Base-by-base conservation (phyloP, 2,329 filamentous ascomycete species). In the Periglandula ipomoeae region DNA sequence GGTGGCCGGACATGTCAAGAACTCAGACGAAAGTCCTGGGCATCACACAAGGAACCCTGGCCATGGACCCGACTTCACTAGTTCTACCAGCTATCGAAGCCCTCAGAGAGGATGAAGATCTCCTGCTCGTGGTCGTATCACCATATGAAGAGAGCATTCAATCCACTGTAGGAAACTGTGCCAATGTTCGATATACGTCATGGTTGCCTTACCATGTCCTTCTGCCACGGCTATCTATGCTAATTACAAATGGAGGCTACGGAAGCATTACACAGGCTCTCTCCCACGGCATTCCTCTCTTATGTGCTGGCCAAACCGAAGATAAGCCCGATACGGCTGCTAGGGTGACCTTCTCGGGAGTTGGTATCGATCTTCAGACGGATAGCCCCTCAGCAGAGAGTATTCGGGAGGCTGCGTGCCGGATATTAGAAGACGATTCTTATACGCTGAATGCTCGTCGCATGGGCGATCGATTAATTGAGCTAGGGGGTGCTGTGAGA, bases 21-120 rank as follows among this genome's bases (percentile, higher is more conserved):
- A 49, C 51, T 0, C 58, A 66, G 8, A 51, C 48, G 2, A 54
- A 54, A 4, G 59, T 69, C 8, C 53, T 69, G 4, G 66, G 62
- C 19, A 61, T 69, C 19, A 69, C 66, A 1, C 66, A 69, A 44
- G 66, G 66, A 4, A 69, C 66, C 0, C 48, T 68, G 19, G 63
- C 64, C 32, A 65, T 63, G 59, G 56, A 69, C 19, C 65, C 65
- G 3, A 59, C 58, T 0, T 65, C 61, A 0, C 56, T 69, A 39
- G 66, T 69, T 47, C 56, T 68, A n/a, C 66, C 66, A 0, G 54
- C 65, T 5, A 60, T 69, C n/a, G 45, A 59, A 15, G 66, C 66
- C 1, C 58, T 69, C 1, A 55, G 52, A 2, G 44, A 49, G 2
- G 55, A 68, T 20, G 34, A 56, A 4, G 46, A 52, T 5, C 53